Base-by-base conservation (phyloP, 148 eudicot species). In the Rhododendron ovatum region DNA sequence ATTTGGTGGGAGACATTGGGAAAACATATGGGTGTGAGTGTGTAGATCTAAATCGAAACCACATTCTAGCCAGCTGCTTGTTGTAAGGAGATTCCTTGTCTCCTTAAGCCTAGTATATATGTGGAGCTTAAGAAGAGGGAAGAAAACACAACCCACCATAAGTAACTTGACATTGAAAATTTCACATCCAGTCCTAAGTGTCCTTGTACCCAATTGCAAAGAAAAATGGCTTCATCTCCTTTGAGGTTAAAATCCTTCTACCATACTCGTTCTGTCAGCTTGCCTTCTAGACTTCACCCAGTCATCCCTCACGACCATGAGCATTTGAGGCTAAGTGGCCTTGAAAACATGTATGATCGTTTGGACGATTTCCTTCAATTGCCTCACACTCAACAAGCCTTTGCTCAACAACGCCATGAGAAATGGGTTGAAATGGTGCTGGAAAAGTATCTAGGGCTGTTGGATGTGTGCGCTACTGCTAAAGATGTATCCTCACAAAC, bases 391-490 rank as follows among this genome's bases (percentile, higher is more conserved):
- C 89, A 84, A 74, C 83, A 86, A 84, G 18, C 67, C 15, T 75
- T 86, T 10, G 2, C 51, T 43, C 79, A 50, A 65, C 76, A 57
- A 39, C 37, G 57, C 47, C 9, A 61, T 4, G 37, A 33, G 33
- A 53, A 80, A 55, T 67, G 57, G 65, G 69, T 78, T 8, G 87
- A 86, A 22, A 88, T 83, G 43, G 83, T 48, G 0, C 84, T 89
- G 74, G 92, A 91, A 43, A 89, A 91, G 37, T 88, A 90, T 82
- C 83, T 91, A 8, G 84, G 85, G 85, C 87, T 93, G 37, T 86
- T 93, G 57, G 95, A 93, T 86, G 74, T 86, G 10, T 91, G 93
- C 83, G 87, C 89, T 1, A 82, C 86, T 4, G 82, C 91, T 48
- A 88, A 86, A 87, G 92, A 91, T 33, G 85, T 85, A 65, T 86